phyloP scores from a whole-genome alignment of 2,329 filamentous ascomycete genomes.

The Pyrenophora graminea region DNA sequence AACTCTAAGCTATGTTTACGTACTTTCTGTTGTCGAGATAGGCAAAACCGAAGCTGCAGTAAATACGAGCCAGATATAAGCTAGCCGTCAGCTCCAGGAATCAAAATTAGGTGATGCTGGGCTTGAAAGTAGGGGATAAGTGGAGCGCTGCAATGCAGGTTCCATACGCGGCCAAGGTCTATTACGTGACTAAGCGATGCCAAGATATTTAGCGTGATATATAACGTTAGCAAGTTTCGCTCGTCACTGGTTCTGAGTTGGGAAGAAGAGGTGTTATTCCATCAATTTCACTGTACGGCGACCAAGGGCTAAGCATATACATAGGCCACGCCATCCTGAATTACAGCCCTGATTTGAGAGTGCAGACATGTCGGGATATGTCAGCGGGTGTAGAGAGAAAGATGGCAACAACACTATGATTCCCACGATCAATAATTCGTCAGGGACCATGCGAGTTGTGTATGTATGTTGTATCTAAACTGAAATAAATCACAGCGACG shows the following conservation, averaged over 20 bases:
- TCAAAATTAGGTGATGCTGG: conserved; percentile 5
- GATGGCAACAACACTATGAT: no score
- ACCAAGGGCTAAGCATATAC: no score
- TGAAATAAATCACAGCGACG: neutral
- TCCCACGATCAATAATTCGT: no score
- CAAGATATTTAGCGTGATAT: conserved; percentile 11
- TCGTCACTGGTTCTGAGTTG: neutral
- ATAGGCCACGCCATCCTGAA: no score
- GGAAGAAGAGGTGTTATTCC: neutral
- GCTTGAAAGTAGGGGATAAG: conserved; percentile 14
- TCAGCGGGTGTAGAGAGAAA: no score
- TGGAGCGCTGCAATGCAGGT: conserved; percentile 12
- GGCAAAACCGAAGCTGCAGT: neutral
- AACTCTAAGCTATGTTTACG: conserved; percentile 6
- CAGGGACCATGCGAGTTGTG: no score
- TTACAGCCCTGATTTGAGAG: no score
- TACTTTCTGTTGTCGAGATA: neutral
- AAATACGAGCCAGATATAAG: neutral
- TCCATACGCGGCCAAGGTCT: conserved; percentile 12
- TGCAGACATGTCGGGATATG: no score
- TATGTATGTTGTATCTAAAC: no score
- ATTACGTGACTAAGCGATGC: conserved; percentile 13
- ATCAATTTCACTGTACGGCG: no score
- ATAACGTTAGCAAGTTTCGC: neutral
- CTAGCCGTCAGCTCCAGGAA: neutral